Conservation (phyloP, 257 asterid species). For the Solanum pimpinellifolium region DNA sequence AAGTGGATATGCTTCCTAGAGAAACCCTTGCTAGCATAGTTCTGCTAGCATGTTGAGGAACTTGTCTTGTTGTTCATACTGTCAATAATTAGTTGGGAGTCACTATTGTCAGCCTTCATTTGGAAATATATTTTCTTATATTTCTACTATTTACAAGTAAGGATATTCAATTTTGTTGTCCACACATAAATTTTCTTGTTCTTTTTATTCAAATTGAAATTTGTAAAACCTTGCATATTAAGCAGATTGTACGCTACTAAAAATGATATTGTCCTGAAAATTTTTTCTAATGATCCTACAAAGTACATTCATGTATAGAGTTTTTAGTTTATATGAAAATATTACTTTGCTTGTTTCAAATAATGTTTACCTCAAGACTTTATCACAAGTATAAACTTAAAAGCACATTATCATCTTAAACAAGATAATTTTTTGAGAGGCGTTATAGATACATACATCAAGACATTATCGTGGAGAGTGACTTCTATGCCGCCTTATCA, state of each 20-base stretch:
- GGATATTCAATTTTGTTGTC: too few relatives aligned
- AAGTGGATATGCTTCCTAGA: not conserved
- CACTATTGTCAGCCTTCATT: too few relatives aligned
- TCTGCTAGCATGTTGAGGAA: not conserved
- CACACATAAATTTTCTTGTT: too few relatives aligned
- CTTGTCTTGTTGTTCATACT: not conserved
- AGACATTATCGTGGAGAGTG: not conserved
- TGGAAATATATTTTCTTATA: too few relatives aligned
- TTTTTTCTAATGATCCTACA: too few relatives aligned
- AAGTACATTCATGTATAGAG: not conserved
- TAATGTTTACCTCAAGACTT: not conserved
- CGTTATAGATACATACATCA: not conserved
- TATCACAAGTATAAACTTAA: too few relatives aligned
- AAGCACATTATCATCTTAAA: not conserved
- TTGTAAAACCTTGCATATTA: too few relatives aligned
- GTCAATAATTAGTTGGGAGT: not conserved
- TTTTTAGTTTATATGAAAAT: too few relatives aligned
- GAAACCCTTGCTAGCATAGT: not conserved
- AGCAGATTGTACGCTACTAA: too few relatives aligned
- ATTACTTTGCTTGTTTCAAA: not conserved
- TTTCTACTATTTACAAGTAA: too few relatives aligned
- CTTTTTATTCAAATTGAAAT: too few relatives aligned
- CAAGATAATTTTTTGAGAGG: not conserved
- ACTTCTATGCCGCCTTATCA: not conserved
- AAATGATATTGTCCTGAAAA: too few relatives aligned